Evolutionary conservation across 257 asterid genomes (phyloP).

Genomic region (Plectranthus barbatus): DNA sequence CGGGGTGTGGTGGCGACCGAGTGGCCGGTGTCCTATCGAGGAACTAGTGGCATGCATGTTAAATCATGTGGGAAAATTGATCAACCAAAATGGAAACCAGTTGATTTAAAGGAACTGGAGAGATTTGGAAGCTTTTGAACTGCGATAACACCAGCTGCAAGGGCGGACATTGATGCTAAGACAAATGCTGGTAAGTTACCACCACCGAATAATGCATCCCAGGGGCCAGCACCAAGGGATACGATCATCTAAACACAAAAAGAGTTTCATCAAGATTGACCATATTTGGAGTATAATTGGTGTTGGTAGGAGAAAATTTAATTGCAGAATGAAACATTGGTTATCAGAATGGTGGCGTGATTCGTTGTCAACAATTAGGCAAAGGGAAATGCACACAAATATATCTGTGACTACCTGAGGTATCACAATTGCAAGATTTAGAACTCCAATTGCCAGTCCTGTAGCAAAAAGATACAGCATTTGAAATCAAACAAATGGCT

Average conservation of each 20-base stretch:
- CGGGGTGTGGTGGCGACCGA: background rate
- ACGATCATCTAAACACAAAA: constrained; percentile 58
- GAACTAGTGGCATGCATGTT: background rate
- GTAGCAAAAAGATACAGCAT: constrained; percentile 20
- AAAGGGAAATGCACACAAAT: background rate
- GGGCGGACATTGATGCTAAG: constrained; percentile 65
- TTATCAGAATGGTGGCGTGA: background rate
- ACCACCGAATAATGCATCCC: constrained; percentile 99
- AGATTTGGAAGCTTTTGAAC: constrained; percentile 63
- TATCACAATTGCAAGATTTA: constrained; percentile 93
- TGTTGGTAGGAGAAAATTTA: background rate
- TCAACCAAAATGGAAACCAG: constrained; percentile 87
- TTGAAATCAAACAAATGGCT: constrained; percentile 9
- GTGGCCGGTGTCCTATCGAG: background rate
- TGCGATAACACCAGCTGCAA: constrained; percentile 76
- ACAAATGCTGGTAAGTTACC: constrained; percentile 92
- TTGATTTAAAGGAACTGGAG: constrained; percentile 50
- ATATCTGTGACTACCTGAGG: constrained; percentile 66
- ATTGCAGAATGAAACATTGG: background rate
- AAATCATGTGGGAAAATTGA: constrained; percentile 1
- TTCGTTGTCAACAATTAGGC: background rate
- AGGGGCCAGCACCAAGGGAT: constrained; percentile 99
- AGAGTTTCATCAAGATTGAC: constrained; percentile 2
- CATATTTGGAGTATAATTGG: background rate
- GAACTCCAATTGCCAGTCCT: constrained; percentile 98